Evolutionary conservation across 208 protist species (phyloP), one percentile per base, ranked within the genome.

Genomic region (Spongospora subterranea): DNA sequence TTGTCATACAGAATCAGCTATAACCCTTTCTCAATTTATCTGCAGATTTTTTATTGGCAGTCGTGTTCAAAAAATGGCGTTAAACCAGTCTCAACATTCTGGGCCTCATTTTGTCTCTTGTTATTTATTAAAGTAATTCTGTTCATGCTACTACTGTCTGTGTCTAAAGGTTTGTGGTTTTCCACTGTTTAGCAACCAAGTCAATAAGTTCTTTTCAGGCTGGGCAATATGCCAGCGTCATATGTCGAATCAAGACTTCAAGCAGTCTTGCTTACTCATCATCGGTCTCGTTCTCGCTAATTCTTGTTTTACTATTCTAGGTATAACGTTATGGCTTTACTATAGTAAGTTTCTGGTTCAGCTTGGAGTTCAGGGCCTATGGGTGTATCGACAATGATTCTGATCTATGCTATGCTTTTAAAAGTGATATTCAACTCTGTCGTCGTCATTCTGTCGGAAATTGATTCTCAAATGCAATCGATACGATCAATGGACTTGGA

Each of bases 331-430:
- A 60, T 24, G 6, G 50, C 24, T 29, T 29, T 60, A 6, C 6
- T 24, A 60, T 60, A 60, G 13, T 29, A 6, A 29, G 50, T 60
- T 60, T 60, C 24, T 60, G 50, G 24, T 60, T 24, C n/a, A n/a
- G n/a, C n/a, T n/a, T n/a, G n/a, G 50, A 29, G 50, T 60, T 60
- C 24, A 60, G 71, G 71, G 6, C 17, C 17, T 13, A 82, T 82
- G 71, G 71, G 71, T 20, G 11, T 82, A 6, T 82, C 40, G 35
- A 82, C 71, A 35, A 82, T 82, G 71, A 82, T 82, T 43, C 71
- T 82, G 6, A 82, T 82, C n/a, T 82, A 82, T 82, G 71, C 71
- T 6, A 35, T 82, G 71, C 13, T 82, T 20, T n/a, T 82, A n/a
- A 82, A 82, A 43, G 40, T 43, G 17, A 82, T 82, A 6, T 82